Evolutionary conservation across 495 filamentous ascomycete genomes (phyloP), one percentile per base, ranked within the genome.

Genomic region (Trichodelitschia bisporula): DNA sequence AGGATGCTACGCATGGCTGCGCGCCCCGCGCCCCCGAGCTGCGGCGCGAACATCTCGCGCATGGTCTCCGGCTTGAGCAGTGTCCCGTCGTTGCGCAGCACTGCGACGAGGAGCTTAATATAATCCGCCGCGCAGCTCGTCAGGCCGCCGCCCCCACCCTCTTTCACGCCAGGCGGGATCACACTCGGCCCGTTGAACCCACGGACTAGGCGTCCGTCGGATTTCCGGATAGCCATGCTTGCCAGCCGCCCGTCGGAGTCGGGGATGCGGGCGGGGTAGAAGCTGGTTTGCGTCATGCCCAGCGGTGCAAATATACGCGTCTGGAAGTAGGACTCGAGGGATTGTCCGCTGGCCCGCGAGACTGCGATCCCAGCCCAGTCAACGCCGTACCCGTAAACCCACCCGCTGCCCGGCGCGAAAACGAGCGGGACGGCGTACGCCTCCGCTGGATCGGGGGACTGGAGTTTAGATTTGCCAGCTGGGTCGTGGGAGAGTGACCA

Each of bases 111-210:
- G 6, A 71, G 39, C 36, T 57, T 64, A 16, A 51, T 40, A 33
- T 59, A 67, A 29, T 60, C 59, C 10, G 26, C 39, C 3, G 58
- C 54, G 0, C 52, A 44, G 3, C 54, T 47, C 30, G 50, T 67
- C 13, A 61, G 21, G 1, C 69, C 69, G 6, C 52, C 53, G 1
- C 69, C 69, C 2, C 64, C 69, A 17, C 57, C 46, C 34, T 57
- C 50, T 11, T 57, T 51, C 26, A 4, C 18, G 14, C 28, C 18
- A n/a, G n/a, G n/a, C 15, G 21, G 14, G 24, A 33, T 27, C 4
- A 19, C 2, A 29, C 15, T 21, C 18, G 24, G 38, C 38, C 37
- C 37, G 45, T 39, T 25, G 43, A 32, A 24, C 40, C 53, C 19
- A 59, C 37, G 28, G 34, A 13, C 26, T 29, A 14, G 24, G 28